A percentile compares a stretch with the other conserved stretches of the same genome.
Conservation (phyloP, 495 filamentous ascomycete species). For the Penicillium macrosclerotiorum region DNA sequence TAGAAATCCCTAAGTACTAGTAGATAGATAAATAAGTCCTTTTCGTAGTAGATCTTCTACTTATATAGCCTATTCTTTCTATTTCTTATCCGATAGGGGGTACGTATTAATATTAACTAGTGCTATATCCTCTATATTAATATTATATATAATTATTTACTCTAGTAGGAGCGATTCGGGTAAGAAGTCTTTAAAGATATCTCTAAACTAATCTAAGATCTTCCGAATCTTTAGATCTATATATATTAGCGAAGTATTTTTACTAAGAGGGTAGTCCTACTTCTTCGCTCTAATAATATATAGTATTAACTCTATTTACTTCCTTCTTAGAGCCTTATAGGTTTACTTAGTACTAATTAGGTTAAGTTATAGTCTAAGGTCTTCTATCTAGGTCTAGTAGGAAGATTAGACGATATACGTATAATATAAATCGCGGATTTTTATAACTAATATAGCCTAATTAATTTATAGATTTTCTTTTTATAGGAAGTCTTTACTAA, state of each 20-base stretch:
- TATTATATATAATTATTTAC: background rate
- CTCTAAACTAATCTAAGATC: too few relatives aligned
- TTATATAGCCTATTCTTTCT: background rate
- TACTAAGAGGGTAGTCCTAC: too few relatives aligned
- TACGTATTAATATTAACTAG: background rate
- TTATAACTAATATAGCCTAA: background rate
- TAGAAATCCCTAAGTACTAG: background rate
- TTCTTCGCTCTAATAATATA: too few relatives aligned
- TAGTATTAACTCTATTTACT: too few relatives aligned
- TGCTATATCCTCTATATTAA: background rate
- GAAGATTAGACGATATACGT: background rate
- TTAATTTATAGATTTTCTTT: background rate
- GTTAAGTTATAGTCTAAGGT: background rate
- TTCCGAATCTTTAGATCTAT: too few relatives aligned
- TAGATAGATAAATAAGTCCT: background rate
- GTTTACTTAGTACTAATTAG: too few relatives aligned
- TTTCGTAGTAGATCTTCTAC: background rate
- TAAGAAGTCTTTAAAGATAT: background rate
- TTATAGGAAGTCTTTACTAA: background rate
- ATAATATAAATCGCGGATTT: background rate
- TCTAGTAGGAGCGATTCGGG: background rate
- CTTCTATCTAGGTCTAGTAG: background rate
- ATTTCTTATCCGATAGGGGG: background rate
- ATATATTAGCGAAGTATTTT: too few relatives aligned
- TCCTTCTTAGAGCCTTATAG: too few relatives aligned